Evolutionary conservation across 306 rosid species (phyloP).

Genomic region (Trichosanthes cucumerina): DNA sequence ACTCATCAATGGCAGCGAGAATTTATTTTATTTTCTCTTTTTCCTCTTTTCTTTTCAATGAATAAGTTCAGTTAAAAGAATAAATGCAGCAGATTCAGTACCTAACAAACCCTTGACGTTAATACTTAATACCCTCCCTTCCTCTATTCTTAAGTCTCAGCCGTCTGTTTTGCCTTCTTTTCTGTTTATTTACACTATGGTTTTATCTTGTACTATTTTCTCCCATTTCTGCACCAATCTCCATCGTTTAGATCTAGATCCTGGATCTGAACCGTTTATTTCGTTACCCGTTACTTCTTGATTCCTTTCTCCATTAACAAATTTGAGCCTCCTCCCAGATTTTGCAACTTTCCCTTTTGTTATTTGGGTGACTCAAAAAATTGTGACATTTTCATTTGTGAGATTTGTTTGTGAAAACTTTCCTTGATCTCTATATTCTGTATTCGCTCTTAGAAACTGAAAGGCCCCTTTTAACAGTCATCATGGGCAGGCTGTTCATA

Average conservation of each 20-base stretch:
- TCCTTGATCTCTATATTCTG: background rate
- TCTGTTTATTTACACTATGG: conserved; percentile 8
- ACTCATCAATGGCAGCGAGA: conserved; percentile 78
- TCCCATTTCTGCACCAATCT: conserved; percentile 11
- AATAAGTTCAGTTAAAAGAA: background rate
- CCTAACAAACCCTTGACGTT: conserved; percentile 18
- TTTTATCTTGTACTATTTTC: background rate
- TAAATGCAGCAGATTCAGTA: conserved; percentile 9
- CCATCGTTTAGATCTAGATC: conserved; percentile 46
- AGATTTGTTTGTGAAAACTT: background rate
- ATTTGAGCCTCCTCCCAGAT: background rate
- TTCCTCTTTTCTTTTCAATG: background rate
- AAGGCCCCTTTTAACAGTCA: conserved; percentile 39
- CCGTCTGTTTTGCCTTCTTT: background rate
- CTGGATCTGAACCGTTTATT: conserved; percentile 59
- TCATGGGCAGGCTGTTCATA: conserved; percentile 11
- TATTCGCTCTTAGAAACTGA: conserved; percentile 12
- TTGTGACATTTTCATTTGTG: background rate
- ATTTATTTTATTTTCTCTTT: background rate
- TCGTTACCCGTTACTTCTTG: conserved; percentile 44
- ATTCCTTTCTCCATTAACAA: conserved; percentile 22
- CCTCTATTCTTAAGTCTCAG: background rate
- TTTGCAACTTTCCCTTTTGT: background rate
- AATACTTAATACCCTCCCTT: background rate
- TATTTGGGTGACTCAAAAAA: background rate